A percentile compares a stretch with the other conserved stretches of the same genome.
These are phyloP conservation scores for Atalantia buxifolia DNA, from an alignment of 345 rosid species.

Conservation along the genomic window DNA sequence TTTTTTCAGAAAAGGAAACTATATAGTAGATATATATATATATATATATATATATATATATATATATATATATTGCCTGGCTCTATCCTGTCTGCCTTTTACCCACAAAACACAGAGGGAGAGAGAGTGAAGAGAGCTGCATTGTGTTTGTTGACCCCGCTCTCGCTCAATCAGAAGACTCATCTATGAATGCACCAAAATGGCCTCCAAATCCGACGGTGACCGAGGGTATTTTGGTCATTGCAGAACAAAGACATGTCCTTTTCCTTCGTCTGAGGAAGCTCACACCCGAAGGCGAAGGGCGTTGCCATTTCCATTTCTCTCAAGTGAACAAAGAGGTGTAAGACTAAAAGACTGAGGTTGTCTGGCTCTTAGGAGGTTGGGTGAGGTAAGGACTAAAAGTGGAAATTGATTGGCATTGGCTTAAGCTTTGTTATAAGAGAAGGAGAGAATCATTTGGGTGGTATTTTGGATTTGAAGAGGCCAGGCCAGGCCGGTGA, in stretches of 20 bases:
- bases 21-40: conserved; percentile 7
- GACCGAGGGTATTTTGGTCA: conserved; percentile 36
- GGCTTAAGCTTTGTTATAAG: background rate
- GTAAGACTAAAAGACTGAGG: too few relatives aligned
- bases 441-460: background rate
- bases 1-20: background rate
- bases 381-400: conserved; percentile 11
- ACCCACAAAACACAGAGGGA: conserved; percentile 24
- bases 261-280: background rate
- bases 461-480: conserved; percentile 2
- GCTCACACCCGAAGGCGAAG: background rate
- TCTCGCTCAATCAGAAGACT: background rate
- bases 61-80: conserved; percentile 42
- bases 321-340: background rate
- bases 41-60: conserved; percentile 16
- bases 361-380: conserved; percentile 19
- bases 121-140: conserved; percentile 29
- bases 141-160: conserved; percentile 10
- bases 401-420: conserved; percentile 11
- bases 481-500: conserved; percentile 28
- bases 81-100: conserved; percentile 62
- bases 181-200: conserved; percentile 33
- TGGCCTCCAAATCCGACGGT: conserved; percentile 24
- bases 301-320: conserved; percentile 7
- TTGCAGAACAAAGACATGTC: conserved; percentile 1